These are phyloP conservation scores for Esteya vermicola DNA, from an alignment of 2,329 filamentous ascomycete genomes.

Conservation along the genomic window DNA sequence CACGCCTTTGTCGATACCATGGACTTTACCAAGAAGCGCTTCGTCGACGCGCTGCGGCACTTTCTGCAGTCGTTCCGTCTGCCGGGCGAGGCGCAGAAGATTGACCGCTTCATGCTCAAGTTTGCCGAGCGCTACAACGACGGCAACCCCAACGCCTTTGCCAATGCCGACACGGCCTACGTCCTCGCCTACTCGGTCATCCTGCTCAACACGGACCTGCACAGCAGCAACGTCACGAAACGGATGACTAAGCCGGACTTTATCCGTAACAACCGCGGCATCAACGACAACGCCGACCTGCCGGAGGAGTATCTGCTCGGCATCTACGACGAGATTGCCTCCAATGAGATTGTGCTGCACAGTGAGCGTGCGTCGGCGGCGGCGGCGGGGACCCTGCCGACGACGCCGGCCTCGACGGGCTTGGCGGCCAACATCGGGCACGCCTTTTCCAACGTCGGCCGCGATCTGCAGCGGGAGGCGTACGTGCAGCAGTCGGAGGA, in stretches of 20 bases:
- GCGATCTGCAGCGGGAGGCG: conserved; percentile 82
- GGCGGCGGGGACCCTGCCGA: conserved; percentile 49
- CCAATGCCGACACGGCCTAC: conserved; percentile 95
- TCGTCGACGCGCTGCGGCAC: conserved; percentile 79
- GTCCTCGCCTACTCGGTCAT: conserved; percentile 95
- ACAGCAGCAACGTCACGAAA: conserved; percentile 69
- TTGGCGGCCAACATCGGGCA: conserved; percentile 75
- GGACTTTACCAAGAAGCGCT: conserved; percentile 83
- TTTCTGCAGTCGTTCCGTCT: conserved; percentile 92
- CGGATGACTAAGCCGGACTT: conserved; percentile 96
- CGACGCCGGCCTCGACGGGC: conserved; percentile 42
- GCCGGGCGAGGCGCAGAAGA: conserved; percentile 94
- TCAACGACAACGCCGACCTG: conserved; percentile 90
- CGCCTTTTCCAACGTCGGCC: conserved; percentile 78
- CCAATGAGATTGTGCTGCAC: conserved; percentile 86
- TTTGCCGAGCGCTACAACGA: conserved; percentile 93
- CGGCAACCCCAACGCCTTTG: conserved; percentile 92
- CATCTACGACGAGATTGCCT: conserved; percentile 85
- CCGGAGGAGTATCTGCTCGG: conserved; percentile 79
- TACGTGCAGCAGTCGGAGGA: conserved; percentile 93
- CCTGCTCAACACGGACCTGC: conserved; percentile 87
- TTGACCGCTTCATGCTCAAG: conserved; percentile 98
- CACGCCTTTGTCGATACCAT: conserved; percentile 93
- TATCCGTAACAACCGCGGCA: conserved; percentile 96
- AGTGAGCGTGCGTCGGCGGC: conserved; percentile 85